A percentile compares a stretch with the other conserved stretches of the same genome.
phyloP scores from a whole-genome alignment of 169 alveolate species.

The Cryptosporidium viatorum region DNA sequence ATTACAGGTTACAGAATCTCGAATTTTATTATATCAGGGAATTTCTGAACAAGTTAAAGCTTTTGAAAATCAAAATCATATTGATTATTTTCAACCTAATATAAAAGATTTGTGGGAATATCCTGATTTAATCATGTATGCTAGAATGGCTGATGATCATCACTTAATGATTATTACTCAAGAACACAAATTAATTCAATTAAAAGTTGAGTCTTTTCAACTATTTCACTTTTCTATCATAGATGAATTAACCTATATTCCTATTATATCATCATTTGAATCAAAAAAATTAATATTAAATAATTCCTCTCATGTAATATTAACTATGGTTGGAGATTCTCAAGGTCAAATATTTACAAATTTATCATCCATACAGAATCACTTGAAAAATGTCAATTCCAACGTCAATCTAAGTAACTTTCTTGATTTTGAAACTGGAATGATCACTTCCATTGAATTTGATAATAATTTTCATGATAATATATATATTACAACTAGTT shows the following conservation, averaged over 20 bases:
- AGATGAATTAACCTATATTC: background rate
- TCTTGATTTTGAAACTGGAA: background rate
- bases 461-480: slow-evolving; percentile 3
- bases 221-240: background rate
- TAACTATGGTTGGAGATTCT: slow-evolving; percentile 25
- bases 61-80: background rate
- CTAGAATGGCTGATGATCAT: background rate
- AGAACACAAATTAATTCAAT: background rate
- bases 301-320: background rate
- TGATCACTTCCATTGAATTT: slow-evolving; percentile 23
- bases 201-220: slow-evolving; percentile 1
- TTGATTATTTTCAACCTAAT: background rate
- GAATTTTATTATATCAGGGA: slow-evolving; percentile 6
- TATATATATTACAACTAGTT: slow-evolving; percentile 6
- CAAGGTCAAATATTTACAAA: slow-evolving; percentile 1
- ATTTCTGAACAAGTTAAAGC: background rate
- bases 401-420: background rate
- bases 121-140: slow-evolving; percentile 19
- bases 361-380: background rate
- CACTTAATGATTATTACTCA: slow-evolving; percentile 27
- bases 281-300: slow-evolving; percentile 13
- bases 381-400: background rate
- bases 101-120: background rate
- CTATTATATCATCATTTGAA: slow-evolving; percentile 17
- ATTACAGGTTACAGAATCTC: slow-evolving; percentile 21